Conservation (phyloP, 2,329 filamentous ascomycete species). For the Microdochium bolleyi region DNA sequence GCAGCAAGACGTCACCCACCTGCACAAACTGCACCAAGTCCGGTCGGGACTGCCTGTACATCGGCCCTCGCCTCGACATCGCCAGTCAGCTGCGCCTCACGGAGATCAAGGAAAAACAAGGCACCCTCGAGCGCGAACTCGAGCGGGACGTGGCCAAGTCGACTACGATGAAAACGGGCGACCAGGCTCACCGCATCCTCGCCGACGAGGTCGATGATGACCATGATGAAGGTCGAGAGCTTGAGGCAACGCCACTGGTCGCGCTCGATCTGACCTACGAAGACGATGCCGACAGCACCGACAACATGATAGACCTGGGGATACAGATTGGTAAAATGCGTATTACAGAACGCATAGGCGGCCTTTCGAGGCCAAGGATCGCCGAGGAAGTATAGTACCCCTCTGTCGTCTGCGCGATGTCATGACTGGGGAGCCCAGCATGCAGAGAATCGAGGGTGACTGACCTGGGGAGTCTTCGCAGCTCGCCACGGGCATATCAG, state of each 20-base stretch:
- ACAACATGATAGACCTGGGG: slow-evolving; percentile 65
- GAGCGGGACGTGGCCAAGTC: slow-evolving; percentile 58
- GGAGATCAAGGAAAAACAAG: slow-evolving; percentile 74
- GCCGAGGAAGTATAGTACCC: slow-evolving; percentile 53
- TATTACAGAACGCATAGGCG: slow-evolving; percentile 67
- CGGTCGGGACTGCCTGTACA: slow-evolving; percentile 50
- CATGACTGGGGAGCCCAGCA: background rate
- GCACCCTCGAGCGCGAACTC: slow-evolving; percentile 59
- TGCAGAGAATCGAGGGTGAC: background rate
- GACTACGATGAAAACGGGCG: slow-evolving; percentile 5
- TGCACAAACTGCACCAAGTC: slow-evolving; percentile 59
- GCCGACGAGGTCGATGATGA: slow-evolving; percentile 47
- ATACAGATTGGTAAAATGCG: slow-evolving; percentile 64
- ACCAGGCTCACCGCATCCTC: slow-evolving; percentile 19
- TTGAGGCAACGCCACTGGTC: slow-evolving; percentile 56
- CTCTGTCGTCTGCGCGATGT: background rate
- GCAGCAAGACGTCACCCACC: slow-evolving; percentile 60
- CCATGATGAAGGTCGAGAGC: slow-evolving; percentile 48
- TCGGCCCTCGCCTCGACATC: slow-evolving; percentile 61
- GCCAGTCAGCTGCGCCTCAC: slow-evolving; percentile 62
- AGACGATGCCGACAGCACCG: slow-evolving; percentile 43
- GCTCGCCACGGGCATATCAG: slow-evolving; percentile 7
- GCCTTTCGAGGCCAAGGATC: slow-evolving; percentile 62
- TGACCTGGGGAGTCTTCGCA: background rate
- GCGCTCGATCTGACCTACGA: slow-evolving; percentile 62